phyloP scores from a whole-genome alignment of 495 filamentous ascomycete genomes.

The Trichoderma virens region DNA sequence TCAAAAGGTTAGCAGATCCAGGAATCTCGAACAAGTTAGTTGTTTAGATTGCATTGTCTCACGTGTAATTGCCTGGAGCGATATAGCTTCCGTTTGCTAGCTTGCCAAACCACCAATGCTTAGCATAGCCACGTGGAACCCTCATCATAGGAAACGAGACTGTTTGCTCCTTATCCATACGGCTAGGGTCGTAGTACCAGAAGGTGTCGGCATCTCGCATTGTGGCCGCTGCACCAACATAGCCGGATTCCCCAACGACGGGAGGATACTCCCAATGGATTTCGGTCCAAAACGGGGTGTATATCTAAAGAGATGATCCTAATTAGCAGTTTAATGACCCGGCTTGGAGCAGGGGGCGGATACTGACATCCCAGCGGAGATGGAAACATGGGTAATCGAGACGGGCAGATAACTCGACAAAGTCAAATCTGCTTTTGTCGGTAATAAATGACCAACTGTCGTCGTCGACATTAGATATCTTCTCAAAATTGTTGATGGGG shows the following conservation, averaged over 20 bases:
- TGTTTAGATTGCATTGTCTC: constrained; percentile 6
- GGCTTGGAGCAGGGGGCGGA: not conserved
- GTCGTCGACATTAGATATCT: not conserved
- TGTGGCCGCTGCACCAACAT: constrained; percentile 26
- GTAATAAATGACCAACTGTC: constrained; percentile 16
- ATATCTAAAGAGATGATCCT: constrained; percentile 17
- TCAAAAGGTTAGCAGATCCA: not conserved
- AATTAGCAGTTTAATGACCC: not conserved
- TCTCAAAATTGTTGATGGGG: too few species aligned
- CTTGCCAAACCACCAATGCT: constrained; percentile 27
- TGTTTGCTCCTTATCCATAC: constrained; percentile 18
- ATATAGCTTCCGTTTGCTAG: constrained; percentile 27
- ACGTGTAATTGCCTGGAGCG: constrained; percentile 29
- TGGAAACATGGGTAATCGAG: constrained; percentile 23
- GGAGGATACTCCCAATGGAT: constrained; percentile 30
- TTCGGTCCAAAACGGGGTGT: constrained; percentile 20
- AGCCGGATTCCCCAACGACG: constrained; percentile 24
- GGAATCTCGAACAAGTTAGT: not conserved
- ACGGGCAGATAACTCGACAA: constrained; percentile 11
- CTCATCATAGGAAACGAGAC: constrained; percentile 23
- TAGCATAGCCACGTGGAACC: constrained; percentile 16
- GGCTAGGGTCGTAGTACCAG: constrained; percentile 15
- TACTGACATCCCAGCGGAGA: constrained; percentile 22
- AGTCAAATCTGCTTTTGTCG: constrained; percentile 12
- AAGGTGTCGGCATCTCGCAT: constrained; percentile 15